Evolutionary conservation across 2,329 filamentous ascomycete genomes (phyloP), one percentile per base, ranked within the genome.

Genomic region (Hymenoscyphus occultus): DNA sequence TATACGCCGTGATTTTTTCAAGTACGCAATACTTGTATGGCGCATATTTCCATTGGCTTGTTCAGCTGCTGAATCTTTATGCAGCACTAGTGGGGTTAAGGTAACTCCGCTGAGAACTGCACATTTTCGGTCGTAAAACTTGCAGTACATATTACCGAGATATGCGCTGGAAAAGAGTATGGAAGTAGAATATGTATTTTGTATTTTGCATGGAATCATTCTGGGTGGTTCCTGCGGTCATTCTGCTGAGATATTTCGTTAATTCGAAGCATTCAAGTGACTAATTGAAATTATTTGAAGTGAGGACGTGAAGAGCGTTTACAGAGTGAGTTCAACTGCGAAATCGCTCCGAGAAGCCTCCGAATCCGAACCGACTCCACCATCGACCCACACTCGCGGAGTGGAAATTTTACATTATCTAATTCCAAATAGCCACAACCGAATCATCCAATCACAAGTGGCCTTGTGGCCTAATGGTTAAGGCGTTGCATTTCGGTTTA

Each of bases 391-490:
- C n/a, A 16, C 5, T 35, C 19, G 3, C n/a, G n/a, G 22, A 22
- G 19, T 12, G 10, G 5, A 22, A 51, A 19, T n/a, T 10, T 12
- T 12, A 22, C 14, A n/a, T 12, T 1, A 22, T 22, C 19, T 51
- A 51, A 12, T 51, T 12, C 22, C n/a, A 28, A 51, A 28, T 28
- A 51, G 22, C 6, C 1, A 2, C 9, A 6, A n/a, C 14, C 12
- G 6, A n/a, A n/a, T n/a, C 5, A 51, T 51, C 45, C 45, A 51
- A 51, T 51, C 45, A 51, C 45, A 51, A 51, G 10, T 22, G 45
- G 45, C 45, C 45, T 51, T 51, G 45, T 51, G 45, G 45, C 45
- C 45, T 51, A 51, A 51, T 51, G 45, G 45, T 51, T 51, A 51
- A 51, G 45, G 45, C 45, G 45, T 51, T 51, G 45, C 45, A 51